These are phyloP conservation scores for Piper betle DNA, from an alignment of 164 flowering plant species.

Conservation along the genomic window DNA sequence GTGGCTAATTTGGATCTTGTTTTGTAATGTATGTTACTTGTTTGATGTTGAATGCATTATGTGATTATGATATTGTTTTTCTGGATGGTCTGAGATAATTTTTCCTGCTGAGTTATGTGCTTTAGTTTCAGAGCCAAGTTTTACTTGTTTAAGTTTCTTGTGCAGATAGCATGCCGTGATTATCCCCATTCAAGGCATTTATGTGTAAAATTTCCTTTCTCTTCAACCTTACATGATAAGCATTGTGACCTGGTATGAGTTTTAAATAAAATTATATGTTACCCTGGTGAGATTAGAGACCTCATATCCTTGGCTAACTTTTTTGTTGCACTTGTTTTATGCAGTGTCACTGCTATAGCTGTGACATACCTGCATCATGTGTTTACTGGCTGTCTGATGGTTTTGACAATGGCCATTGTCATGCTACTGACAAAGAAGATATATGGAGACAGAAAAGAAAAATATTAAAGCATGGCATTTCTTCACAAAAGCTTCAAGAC, in stretches of 20 bases:
- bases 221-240: conserved; percentile 42
- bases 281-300: not conserved
- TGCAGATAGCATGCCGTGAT: conserved; percentile 92
- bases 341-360: conserved; percentile 97
- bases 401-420: conserved; percentile 52
- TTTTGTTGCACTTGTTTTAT: conserved; percentile 4
- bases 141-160: not conserved
- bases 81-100: not conserved
- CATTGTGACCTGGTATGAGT: conserved; percentile 54
- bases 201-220: conserved; percentile 60
- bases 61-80: no score
- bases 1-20: no score
- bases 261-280: no score
- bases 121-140: not conserved
- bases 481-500: conserved; percentile 8
- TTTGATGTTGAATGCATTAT: no score
- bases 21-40: no score
- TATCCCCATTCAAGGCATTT: conserved; percentile 76
- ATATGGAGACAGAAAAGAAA: conserved; percentile 47
- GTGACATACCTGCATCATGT: conserved; percentile 82
- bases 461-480: conserved; percentile 17
- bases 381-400: conserved; percentile 53
- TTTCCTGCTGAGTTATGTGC: not conserved
- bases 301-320: not conserved
- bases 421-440: conserved; percentile 73